Percentiles rank a stretch among this genome's conserved stretches.
Conservation (phyloP, 1,284 basidiomycete species). For the Phylloporus gajari region DNA sequence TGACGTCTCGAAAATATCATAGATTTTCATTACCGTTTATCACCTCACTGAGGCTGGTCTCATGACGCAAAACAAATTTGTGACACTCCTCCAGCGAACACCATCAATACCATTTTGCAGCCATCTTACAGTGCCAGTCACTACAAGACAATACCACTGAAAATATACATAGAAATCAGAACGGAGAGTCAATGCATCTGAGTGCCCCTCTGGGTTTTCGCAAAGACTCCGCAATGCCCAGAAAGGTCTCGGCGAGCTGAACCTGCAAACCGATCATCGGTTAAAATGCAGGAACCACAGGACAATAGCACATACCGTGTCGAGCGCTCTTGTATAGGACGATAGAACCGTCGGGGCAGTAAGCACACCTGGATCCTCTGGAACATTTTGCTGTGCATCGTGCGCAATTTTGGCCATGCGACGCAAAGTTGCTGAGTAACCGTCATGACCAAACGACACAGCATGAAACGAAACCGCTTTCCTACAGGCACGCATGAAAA, state of each 20-base stretch:
- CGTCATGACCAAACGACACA: slow-evolving; percentile 64
- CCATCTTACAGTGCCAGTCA: no score
- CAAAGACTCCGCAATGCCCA: slow-evolving; percentile 68
- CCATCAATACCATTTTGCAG: no score
- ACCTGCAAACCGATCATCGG: slow-evolving; percentile 49
- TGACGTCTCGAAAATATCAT: no score
- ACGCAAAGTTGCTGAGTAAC: no score
- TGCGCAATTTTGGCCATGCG: slow-evolving; percentile 65
- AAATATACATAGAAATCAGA: no score
- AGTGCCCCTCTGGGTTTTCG: slow-evolving; percentile 64
- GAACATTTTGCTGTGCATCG: slow-evolving; percentile 59
- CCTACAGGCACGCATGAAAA: slow-evolving; percentile 40
- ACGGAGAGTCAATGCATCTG: slow-evolving; percentile 41
- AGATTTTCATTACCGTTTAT: no score
- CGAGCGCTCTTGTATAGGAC: slow-evolving; percentile 63
- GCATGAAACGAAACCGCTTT: slow-evolving; percentile 69
- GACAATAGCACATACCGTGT: slow-evolving; percentile 57
- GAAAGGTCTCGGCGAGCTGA: slow-evolving; percentile 67
- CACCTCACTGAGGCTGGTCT: no score
- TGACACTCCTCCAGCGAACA: no score
- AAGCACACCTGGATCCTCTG: slow-evolving; percentile 55
- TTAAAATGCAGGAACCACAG: neutral
- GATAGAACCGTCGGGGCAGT: slow-evolving; percentile 54
- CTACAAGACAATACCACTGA: no score
- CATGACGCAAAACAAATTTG: no score